Evolutionary conservation across 768 basidiomycete genomes (phyloP).

Genomic region (Podaxis sp.): DNA sequence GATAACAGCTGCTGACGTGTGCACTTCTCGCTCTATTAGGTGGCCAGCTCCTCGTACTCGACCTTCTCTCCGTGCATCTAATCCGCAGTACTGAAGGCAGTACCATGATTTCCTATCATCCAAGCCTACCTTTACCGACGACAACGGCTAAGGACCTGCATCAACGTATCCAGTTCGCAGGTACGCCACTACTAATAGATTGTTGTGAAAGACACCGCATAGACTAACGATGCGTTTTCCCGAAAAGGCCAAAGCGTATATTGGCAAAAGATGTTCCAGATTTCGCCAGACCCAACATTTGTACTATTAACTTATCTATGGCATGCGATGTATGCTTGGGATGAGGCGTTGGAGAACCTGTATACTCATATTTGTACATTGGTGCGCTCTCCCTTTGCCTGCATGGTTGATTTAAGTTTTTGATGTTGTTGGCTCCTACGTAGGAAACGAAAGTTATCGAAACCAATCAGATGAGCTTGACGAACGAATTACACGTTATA

Average conservation of each 20-base stretch:
- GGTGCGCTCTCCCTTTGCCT: slow-evolving; percentile 28
- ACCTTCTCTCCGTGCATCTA: slow-evolving; percentile 46
- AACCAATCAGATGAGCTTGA: slow-evolving; percentile 40
- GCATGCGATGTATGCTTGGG: slow-evolving; percentile 64
- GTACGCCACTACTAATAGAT: slow-evolving; percentile 17
- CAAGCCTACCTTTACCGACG: slow-evolving; percentile 29
- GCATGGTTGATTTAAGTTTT: not conserved
- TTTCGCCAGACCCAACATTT: slow-evolving; percentile 52
- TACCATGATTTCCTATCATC: slow-evolving; percentile 48
- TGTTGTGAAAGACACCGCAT: not conserved
- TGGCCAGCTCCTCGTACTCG: slow-evolving; percentile 36
- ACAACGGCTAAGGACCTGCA: slow-evolving; percentile 41
- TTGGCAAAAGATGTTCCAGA: slow-evolving; percentile 40
- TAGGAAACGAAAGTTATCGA: slow-evolving; percentile 46
- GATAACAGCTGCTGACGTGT: not conserved
- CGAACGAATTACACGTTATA: slow-evolving; percentile 49
- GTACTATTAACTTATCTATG: slow-evolving; percentile 51
- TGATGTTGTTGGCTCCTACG: not conserved
- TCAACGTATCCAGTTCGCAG: slow-evolving; percentile 45
- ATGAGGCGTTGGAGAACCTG: slow-evolving; percentile 52
- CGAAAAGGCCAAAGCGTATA: slow-evolving; percentile 40
- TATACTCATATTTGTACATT: slow-evolving; percentile 48
- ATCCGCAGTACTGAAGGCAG: slow-evolving; percentile 39
- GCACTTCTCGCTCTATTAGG: slow-evolving; percentile 17
- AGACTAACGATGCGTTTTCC: not conserved